Percentiles rank a stretch among this genome's conserved stretches.
phyloP scores from a whole-genome alignment of 2,329 filamentous ascomycete genomes.

The Pseudocercospora musae region DNA sequence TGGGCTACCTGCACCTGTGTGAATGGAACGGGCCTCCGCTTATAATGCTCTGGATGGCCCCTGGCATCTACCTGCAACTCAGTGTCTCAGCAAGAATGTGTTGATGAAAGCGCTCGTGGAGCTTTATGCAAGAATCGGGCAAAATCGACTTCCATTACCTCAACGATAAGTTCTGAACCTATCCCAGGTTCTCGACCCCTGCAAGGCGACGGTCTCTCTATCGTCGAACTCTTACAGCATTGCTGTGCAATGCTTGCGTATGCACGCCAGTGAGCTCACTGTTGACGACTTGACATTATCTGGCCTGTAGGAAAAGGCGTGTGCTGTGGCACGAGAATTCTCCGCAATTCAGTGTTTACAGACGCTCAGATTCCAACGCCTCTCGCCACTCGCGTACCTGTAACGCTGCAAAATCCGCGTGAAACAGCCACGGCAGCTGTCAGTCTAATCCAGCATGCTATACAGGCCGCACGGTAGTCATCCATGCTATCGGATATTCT shows the following conservation, averaged over 20 bases:
- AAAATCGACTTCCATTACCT: background rate
- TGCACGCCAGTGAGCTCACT: background rate
- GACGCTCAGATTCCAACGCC: constrained; percentile 16
- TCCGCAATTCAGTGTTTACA: constrained; percentile 16
- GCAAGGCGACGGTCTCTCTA: background rate
- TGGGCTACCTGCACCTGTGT: constrained; percentile 7
- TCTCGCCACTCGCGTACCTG: constrained; percentile 13
- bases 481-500: constrained; percentile 1
- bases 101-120: constrained; percentile 16
- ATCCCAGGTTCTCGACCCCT: background rate
- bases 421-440: constrained; percentile 16
- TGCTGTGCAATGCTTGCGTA: background rate
- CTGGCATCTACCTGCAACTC: constrained; percentile 12
- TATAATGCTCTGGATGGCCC: constrained; percentile 1
- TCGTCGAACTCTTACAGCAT: background rate
- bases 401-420: constrained; percentile 12
- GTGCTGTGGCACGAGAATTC: constrained; percentile 11
- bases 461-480: constrained; percentile 15
- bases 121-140: constrained; percentile 1
- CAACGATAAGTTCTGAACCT: background rate
- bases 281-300: background rate
- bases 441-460: constrained; percentile 12
- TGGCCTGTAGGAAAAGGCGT: background rate
- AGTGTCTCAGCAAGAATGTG: constrained; percentile 18
- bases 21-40: constrained; percentile 9